Evolutionary conservation across 2,329 filamentous ascomycete genomes (phyloP), one percentile per base, ranked within the genome.

Genomic region (Cryphonectria nitschkei): DNA sequence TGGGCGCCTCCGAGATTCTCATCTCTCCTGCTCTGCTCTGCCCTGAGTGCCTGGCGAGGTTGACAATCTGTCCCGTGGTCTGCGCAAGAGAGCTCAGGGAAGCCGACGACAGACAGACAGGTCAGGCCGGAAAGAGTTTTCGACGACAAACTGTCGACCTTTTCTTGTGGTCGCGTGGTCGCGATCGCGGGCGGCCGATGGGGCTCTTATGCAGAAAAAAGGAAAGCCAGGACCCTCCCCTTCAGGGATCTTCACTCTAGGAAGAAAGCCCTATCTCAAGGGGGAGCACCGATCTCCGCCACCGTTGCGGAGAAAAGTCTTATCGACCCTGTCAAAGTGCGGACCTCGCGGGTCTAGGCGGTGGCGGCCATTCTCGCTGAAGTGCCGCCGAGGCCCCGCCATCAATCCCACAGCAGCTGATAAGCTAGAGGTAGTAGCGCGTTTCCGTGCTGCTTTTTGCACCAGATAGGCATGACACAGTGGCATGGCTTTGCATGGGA

Each of bases 1-100:
- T 50, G 29, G 63, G 68, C 13, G 54, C 63, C 56, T 70, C 63
- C 32, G 68, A 52, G 68, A 67, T 66, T 54, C 58, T 67, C 68
- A 70, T 70, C 39, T 46, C 66, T 29, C 22, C 22, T 39, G 5
- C 19, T 11, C 43, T 56, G 54, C 13, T 7, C 26, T 32, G 54
- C 14, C 54, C 14, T 29, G 54, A 2, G 29, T 32, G 26, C 29
- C 26, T 8, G 54, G 34, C 14, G 54, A 19, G 26, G 29, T 16
- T 32, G 54, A 29, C 54, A 19, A 8, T 32, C 54, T 29, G 26
- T 32, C 54, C 29, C 4, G 26, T 26, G 50, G 52, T 56, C 52
- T 11, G 52, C 52, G 14, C 52, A 16, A 16, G 52, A 52, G 46
- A 56, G 43, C n/a, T 29, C 26, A 14, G 26, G n/a, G 52, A 32